phyloP scores from a whole-genome alignment of 2,329 filamentous ascomycete species.

The Sporothrix brunneoviolacea region DNA sequence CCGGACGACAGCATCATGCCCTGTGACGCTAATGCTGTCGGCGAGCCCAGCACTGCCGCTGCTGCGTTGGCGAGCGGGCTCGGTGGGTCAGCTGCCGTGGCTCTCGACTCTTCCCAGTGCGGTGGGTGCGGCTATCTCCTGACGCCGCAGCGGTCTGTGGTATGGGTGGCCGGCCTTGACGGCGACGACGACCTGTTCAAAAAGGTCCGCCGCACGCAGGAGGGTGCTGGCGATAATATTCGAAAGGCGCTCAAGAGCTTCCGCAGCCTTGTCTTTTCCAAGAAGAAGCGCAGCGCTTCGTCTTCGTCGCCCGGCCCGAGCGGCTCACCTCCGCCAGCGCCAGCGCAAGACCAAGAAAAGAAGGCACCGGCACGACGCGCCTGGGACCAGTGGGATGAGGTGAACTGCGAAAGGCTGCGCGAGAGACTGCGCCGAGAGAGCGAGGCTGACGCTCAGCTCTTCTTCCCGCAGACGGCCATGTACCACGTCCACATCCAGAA shows the following conservation, averaged over 20 bases:
- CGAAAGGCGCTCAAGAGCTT: conserved; percentile 11
- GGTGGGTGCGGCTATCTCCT: conserved; percentile 1
- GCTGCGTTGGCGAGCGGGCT: neutral
- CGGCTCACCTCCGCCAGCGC: neutral
- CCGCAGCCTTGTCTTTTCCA: conserved; percentile 8
- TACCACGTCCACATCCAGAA: conserved; percentile 6
- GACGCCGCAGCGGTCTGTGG: conserved; percentile 8
- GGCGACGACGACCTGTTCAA: neutral
- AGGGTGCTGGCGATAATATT: conserved; percentile 6
- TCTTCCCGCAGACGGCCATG: conserved; percentile 15
- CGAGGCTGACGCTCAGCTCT: conserved; percentile 3
- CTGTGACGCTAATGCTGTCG: neutral
- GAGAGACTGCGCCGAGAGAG: neutral
- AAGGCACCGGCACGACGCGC: neutral
- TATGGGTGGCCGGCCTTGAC: conserved; percentile 2
- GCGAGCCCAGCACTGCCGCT: neutral
- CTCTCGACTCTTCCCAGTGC: too few relatives aligned
- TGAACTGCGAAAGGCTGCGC: conserved; percentile 9
- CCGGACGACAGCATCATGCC: neutral
- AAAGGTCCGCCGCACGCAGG: neutral
- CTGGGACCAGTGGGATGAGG: conserved; percentile 16
- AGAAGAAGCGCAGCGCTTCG: neutral
- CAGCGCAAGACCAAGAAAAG: neutral
- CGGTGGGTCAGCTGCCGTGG: too few relatives aligned
- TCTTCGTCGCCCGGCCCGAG: neutral